Conservation (phyloP, 352 stramenopile genomes). For the Pythium aristosporum region DNA sequence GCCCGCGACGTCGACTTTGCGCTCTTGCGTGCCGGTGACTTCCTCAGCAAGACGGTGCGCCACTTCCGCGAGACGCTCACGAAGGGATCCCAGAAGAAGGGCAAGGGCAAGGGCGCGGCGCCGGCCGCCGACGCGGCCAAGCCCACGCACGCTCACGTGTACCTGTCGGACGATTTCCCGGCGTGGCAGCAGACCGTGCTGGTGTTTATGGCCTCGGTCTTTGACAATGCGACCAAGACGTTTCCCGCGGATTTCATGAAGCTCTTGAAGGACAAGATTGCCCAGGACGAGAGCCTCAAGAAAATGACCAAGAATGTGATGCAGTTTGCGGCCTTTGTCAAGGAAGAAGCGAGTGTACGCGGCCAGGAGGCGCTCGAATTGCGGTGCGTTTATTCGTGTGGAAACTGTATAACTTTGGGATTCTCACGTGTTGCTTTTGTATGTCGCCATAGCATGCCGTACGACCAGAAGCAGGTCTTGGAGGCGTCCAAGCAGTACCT, state of each 20-base stretch:
- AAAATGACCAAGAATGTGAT: slow-evolving; percentile 94
- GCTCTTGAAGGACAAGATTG: slow-evolving; percentile 75
- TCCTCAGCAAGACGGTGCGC: slow-evolving; percentile 91
- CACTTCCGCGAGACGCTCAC: slow-evolving; percentile 85
- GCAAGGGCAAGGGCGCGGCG: slow-evolving; percentile 87
- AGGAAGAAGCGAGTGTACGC: slow-evolving; percentile 90
- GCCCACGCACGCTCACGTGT: slow-evolving; percentile 84
- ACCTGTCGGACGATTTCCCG: slow-evolving; percentile 82
- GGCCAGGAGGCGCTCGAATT: slow-evolving; percentile 93
- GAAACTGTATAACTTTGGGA: too few relatives aligned
- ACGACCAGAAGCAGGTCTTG: slow-evolving; percentile 94
- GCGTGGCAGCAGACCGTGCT: slow-evolving; percentile 86
- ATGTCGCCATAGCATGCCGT: slow-evolving; percentile 79
- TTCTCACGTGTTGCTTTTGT: not conserved
- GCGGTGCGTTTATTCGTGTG: slow-evolving; percentile 35
- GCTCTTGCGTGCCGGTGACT: slow-evolving; percentile 91
- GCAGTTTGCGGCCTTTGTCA: slow-evolving; percentile 97
- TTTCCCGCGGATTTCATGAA: slow-evolving; percentile 89
- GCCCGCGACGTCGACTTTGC: slow-evolving; percentile 90
- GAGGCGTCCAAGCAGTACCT: slow-evolving; percentile 91
- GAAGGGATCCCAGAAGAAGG: slow-evolving; percentile 80
- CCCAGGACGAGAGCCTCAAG: slow-evolving; percentile 79
- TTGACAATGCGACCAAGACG: slow-evolving; percentile 52
- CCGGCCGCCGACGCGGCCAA: slow-evolving; percentile 80
- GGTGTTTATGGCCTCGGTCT: slow-evolving; percentile 62